Evolutionary conservation across 2,329 filamentous ascomycete genomes (phyloP), one percentile per base, ranked within the genome.

Genomic region (Curvularia eragrostidis): DNA sequence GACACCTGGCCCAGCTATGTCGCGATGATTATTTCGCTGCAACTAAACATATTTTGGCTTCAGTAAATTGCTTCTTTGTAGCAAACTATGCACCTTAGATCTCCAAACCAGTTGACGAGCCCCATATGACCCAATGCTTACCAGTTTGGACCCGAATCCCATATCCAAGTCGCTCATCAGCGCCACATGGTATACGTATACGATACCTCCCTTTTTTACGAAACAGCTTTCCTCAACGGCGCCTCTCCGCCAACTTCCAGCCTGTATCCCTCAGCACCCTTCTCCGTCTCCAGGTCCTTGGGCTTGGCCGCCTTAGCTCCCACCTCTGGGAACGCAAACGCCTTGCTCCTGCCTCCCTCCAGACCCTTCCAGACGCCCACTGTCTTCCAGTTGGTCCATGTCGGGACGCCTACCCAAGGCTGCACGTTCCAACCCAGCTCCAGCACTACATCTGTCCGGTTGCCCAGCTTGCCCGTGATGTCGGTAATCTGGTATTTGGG

Each of bases 401-500:
- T 90, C 76, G 98, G 78, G 51, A 89, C 79, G 13, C 95, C 95
- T 10, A 99, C 92, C 91, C 94, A 98, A 30, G 95, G 95, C 82
- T 99, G 95, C 59, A 98, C 90, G 79, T 98, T 98, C 87, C 96
- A 99, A 73, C 95, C 89, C 52, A 98, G 81, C 69, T 89, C 87
- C 62, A 99, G 81, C 28, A 86, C 88, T 55, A 94, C 91, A 74
- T 95, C 88, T 49, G 84, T 81, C 48, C 87, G 83, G 71, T 89
- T 84, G 44, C 91, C 90, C 65, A 98, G 84, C 76, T 88, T 88
- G 60, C 93, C 91, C 10, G 85, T 85, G 10, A 94, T 91, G 76
- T 97, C 93, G 4, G 93, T 96, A 79, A 99, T 95, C 75, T 97
- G 93, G 82, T 99, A 99, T 79, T 99, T 99, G 2, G 93, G 91